Evolutionary conservation across 2,329 filamentous ascomycete genomes (phyloP).

Genomic region (Trichoderma sp.): DNA sequence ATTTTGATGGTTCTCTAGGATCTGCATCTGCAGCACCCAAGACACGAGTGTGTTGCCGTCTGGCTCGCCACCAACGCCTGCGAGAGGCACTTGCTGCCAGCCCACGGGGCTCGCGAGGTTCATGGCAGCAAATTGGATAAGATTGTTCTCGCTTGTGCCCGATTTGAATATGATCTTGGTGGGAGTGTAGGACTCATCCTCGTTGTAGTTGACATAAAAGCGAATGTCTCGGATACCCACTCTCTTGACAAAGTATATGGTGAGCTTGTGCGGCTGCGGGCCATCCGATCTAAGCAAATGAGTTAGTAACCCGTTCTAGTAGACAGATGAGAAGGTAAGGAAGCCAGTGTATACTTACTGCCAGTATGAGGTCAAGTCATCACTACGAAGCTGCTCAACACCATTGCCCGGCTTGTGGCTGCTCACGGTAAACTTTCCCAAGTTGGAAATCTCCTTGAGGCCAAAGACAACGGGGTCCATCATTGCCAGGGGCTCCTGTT

Average conservation of each 20-base stretch:
- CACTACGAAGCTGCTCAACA: slow-evolving; percentile 70
- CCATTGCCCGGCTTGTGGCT: slow-evolving; percentile 78
- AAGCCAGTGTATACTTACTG: slow-evolving; percentile 52
- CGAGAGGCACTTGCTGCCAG: slow-evolving; percentile 80
- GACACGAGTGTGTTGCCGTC: slow-evolving; percentile 76
- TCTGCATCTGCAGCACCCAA: slow-evolving; percentile 84
- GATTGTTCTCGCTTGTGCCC: slow-evolving; percentile 86
- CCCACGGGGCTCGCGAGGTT: slow-evolving; percentile 75
- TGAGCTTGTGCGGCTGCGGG: slow-evolving; percentile 77
- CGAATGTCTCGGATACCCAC: slow-evolving; percentile 75
- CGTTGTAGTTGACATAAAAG: slow-evolving; percentile 86
- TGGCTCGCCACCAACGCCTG: slow-evolving; percentile 53
- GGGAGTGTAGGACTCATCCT: slow-evolving; percentile 95
- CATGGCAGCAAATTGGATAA: slow-evolving; percentile 83
- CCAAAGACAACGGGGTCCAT: slow-evolving; percentile 52
- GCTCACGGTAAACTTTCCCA: slow-evolving; percentile 79
- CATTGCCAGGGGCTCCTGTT: slow-evolving; percentile 42
- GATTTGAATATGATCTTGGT: slow-evolving; percentile 87
- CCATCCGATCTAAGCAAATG: slow-evolving; percentile 63
- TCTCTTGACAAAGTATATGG: slow-evolving; percentile 81
- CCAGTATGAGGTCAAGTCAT: slow-evolving; percentile 74
- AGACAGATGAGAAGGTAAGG: not conserved
- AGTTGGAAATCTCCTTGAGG: slow-evolving; percentile 79
- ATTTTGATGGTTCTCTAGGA: slow-evolving; percentile 97
- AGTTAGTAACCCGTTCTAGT: not conserved